phyloP scores from a whole-genome alignment of 2,329 filamentous ascomycete species.

The Exutisphaerella laricina region DNA sequence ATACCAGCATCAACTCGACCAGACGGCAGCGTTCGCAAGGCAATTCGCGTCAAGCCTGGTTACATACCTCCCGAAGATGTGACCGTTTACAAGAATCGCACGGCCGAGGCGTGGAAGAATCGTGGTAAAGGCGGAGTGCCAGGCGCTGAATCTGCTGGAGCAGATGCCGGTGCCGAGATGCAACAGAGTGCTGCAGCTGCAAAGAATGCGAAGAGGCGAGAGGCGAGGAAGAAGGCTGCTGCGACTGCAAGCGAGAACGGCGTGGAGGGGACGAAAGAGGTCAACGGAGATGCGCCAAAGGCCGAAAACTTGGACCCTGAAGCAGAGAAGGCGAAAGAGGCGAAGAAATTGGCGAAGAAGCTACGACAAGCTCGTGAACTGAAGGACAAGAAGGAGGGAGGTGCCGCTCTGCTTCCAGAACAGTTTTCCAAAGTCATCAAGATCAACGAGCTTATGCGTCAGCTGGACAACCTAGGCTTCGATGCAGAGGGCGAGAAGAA shows the following conservation, averaged over 20 bases:
- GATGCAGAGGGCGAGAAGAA: conserved; percentile 66
- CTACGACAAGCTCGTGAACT: conserved; percentile 87
- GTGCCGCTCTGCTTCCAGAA: conserved; percentile 77
- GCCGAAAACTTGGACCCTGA: conserved; percentile 58
- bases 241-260: conserved; percentile 52
- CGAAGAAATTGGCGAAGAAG: conserved; percentile 87
- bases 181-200: conserved; percentile 46
- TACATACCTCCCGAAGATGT: conserved; percentile 94
- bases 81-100: conserved; percentile 90
- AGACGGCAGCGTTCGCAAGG: conserved; percentile 86
- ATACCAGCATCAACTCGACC: conserved; percentile 83
- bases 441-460: conserved; percentile 86
- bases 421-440: conserved; percentile 97
- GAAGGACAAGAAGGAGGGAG: conserved; percentile 83
- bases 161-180: conserved; percentile 22
- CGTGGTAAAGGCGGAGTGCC: conserved; percentile 65
- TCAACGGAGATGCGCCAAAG: conserved; percentile 27
- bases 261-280: conserved; percentile 69
- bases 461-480: conserved; percentile 79
- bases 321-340: conserved; percentile 85
- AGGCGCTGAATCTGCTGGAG: conserved; percentile 57
- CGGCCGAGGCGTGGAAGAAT: conserved; percentile 76
- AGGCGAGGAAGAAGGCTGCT: conserved; percentile 58
- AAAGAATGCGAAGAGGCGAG: conserved; percentile 80
- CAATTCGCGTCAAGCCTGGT: conserved; percentile 88